Evolutionary conservation across 1,139 yeast genomes (phyloP).

Genomic region (Kodamaea alishanica): DNA sequence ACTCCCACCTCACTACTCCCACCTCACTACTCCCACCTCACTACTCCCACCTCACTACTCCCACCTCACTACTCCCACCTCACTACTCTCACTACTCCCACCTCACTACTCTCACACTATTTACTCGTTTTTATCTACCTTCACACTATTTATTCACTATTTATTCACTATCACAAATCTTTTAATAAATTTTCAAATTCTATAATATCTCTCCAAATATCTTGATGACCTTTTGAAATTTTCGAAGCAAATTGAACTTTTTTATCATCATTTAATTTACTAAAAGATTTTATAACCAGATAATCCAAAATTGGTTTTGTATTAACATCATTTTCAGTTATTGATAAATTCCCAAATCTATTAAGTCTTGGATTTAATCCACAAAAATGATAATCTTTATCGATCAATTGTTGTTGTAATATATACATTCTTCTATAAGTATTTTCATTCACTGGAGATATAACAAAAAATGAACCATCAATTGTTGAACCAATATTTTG

Average conservation of each 20-base stretch:
- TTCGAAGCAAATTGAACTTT: constrained; percentile 52
- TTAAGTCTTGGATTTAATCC: constrained; percentile 82
- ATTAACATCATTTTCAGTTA: constrained; percentile 34
- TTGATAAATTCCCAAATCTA: constrained; percentile 49
- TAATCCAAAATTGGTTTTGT: constrained; percentile 61
- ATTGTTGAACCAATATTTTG: constrained; percentile 66
- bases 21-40: no score
- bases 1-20: no score
- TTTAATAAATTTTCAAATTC: constrained; percentile 43
- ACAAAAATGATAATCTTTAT: constrained; percentile 66
- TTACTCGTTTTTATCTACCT: no score
- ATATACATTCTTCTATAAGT: constrained; percentile 79
- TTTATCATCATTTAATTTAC: constrained; percentile 54
- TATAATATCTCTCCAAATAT: constrained; percentile 66
- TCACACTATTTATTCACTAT: no score
- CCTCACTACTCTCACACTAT: no score
- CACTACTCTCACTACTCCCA: no score
- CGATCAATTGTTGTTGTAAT: constrained; percentile 81
- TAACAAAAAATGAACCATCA: constrained; percentile 75
- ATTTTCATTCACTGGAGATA: constrained; percentile 73
- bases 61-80: no score
- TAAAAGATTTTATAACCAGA: constrained; percentile 50
- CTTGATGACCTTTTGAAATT: constrained; percentile 49
- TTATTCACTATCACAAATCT: no score
- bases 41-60: no score